phyloP scores from a whole-genome alignment of 331 rosid species.

The Ulmus americana region DNA sequence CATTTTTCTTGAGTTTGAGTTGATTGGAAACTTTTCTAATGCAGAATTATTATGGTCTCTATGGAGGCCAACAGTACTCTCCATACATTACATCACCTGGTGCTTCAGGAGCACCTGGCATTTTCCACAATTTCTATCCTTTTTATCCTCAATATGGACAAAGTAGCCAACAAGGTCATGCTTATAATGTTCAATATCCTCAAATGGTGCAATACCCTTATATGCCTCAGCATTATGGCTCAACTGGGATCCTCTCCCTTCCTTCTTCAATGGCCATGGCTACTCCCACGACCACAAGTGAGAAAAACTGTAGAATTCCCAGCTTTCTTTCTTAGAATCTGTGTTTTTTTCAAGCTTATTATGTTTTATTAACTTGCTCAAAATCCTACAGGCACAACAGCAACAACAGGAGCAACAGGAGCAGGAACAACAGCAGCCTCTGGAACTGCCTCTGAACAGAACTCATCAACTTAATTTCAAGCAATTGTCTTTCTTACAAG shows the following conservation, averaged over 20 bases:
- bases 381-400: slow-evolving; percentile 32
- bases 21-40: not conserved
- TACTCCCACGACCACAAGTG: slow-evolving; percentile 49
- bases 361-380: too few species aligned
- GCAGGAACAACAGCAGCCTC: slow-evolving; percentile 39
- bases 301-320: not conserved
- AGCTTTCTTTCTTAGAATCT: too few species aligned
- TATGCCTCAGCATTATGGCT: slow-evolving; percentile 55
- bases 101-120: slow-evolving; percentile 50
- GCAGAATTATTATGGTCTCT: slow-evolving; percentile 68
- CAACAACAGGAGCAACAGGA: slow-evolving; percentile 23
- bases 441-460: slow-evolving; percentile 46
- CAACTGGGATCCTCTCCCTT: slow-evolving; percentile 55
- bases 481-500: slow-evolving; percentile 24
- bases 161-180: slow-evolving; percentile 48
- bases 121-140: slow-evolving; percentile 62
- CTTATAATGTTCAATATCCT: slow-evolving; percentile 61
- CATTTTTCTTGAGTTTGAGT: slow-evolving; percentile 6
- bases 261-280: slow-evolving; percentile 48
- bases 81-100: slow-evolving; percentile 51
- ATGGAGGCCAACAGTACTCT: slow-evolving; percentile 72
- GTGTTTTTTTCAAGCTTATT: too few species aligned
- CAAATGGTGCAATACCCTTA: slow-evolving; percentile 60
- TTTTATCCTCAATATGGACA: slow-evolving; percentile 59
- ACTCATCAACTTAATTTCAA: slow-evolving; percentile 35